Evolutionary conservation across 192 early-diverging fungal species (phyloP).

Genomic region (Linnemannia zychae): DNA sequence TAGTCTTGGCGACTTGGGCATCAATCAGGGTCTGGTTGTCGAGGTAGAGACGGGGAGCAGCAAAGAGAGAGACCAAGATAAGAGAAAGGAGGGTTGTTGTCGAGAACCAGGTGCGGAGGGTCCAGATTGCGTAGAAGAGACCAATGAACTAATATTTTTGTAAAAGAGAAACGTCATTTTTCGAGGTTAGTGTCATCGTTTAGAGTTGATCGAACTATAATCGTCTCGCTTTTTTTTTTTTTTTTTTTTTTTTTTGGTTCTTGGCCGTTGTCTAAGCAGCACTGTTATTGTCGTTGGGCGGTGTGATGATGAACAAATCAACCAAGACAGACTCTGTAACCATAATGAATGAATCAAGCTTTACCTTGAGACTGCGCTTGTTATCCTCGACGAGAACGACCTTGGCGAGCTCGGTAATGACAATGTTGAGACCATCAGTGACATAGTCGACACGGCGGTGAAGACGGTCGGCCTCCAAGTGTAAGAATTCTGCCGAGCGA

Average conservation of each 20-base stretch:
- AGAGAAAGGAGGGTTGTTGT: slow-evolving; percentile 48
- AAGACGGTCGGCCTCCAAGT: slow-evolving; percentile 39
- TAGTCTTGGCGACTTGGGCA: slow-evolving; percentile 49
- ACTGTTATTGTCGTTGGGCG: no score
- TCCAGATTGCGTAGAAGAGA: slow-evolving; percentile 51
- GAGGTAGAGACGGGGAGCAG: slow-evolving; percentile 49
- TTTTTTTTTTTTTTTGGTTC: neutral
- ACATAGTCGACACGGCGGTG: slow-evolving; percentile 52
- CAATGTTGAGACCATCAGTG: slow-evolving; percentile 47
- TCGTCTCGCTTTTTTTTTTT: neutral
- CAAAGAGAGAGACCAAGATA: slow-evolving; percentile 49
- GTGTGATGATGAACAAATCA: neutral
- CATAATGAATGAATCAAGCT: neutral
- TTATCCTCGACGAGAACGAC: slow-evolving; percentile 49
- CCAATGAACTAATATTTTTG: slow-evolving; percentile 37
- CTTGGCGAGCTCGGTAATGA: slow-evolving; percentile 52
- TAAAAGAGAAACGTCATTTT: neutral
- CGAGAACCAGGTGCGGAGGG: slow-evolving; percentile 54
- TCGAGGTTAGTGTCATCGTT: neutral
- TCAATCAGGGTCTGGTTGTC: slow-evolving; percentile 53
- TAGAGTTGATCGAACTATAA: neutral
- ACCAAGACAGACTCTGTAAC: neutral
- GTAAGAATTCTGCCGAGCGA: slow-evolving; percentile 49
- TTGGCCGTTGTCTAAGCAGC: no score
- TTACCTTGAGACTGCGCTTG: slow-evolving; percentile 43